Evolutionary conservation across 1,139 yeast genomes (phyloP), one percentile per base, ranked within the genome.

Genomic region (Geotrichum europaeum): DNA sequence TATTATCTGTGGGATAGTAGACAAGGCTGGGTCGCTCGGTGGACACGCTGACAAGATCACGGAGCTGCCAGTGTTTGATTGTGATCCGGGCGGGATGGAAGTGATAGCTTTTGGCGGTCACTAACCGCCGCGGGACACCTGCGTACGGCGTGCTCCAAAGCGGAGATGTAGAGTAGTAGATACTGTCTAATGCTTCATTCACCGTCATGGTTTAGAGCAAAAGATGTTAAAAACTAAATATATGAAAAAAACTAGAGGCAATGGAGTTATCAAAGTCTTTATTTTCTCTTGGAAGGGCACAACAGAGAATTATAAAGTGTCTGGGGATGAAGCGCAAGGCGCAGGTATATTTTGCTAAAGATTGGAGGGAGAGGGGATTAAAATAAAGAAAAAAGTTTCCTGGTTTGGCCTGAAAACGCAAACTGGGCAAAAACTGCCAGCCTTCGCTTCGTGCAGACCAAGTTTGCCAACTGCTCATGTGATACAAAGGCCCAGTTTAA

Each of bases 41-140:
- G 22, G 78, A 76, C 60, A 65, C 65, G 53, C 86, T 84, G 28
- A 90, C 76, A 68, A 91, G 79, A 69, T 91, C 96, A 56, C 96
- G 79, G 51, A 91, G 77, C 72, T 91, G 97, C 96, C 97, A 91
- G 76, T 91, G 97, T 64, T 68, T 69, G 56, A 69, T 69, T 30
- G 72, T 69, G 43, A 69, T 64, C 49, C 64, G 65, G 15, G 71
- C 70, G 6, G 69, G 65, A 59, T 63, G 65, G 51, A 64, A 65
- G 43, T 65, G 62, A 60, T 64, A 66, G 49, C 63, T 57, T 25
- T 66, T 65, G 43, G 64, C 62, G 43, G 66, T 55, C 59, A 68
- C 58, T 32, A 68, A 66, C 53, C 66, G 61, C 20, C 57, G 49
- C 7, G 61, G 59, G 7, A 40, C 20, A 12, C 61, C 57, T 15